Evolutionary conservation across 2,329 filamentous ascomycete species (phyloP), one percentile per base, ranked within the genome.

Genomic region (Exophiala oligosperma): DNA sequence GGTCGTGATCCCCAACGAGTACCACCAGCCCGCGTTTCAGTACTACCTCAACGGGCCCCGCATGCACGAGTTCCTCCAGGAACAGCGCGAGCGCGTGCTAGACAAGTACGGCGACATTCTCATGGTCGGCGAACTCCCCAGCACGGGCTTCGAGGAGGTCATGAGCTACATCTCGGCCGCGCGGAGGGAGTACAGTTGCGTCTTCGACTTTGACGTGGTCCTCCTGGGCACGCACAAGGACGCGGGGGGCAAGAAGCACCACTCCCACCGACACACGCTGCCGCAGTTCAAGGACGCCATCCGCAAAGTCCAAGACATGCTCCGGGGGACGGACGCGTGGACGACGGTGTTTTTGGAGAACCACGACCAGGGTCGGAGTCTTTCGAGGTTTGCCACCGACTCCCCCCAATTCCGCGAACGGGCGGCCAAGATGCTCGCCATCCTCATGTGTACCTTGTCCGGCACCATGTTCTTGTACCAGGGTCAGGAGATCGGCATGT

Each of bases 201-300:
- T 90, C 37, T 90, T 90, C 72, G 84, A 88, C 65, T 90, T 90
- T 68, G 86, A 89, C 57, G 76, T 84, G 1, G 79, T 68, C 28
- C 57, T 54, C 38, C 59, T 67, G 6, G 66, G 64, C 2, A 61
- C 52, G 21, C 40, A 59, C 23, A 59, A 54, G 14, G 29, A 54
- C 1, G 40, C 14, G 6, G 65, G 62, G 2, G 61, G 47, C 11
- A 67, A 67, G 48, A 66, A 66, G 43, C 64, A 63, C 50, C 58
- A 65, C 21, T 54, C 50, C 21, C 23, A 40, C 44, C 14, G 23
- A 24, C 48, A 59, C 48, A 73, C 74, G 38, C 76, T 83, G 11
- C 75, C 76, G 6, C 76, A 80, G 52, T 71, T 86, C 38, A 84
- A 84, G 67, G 66, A 72, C 2, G 79, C 81, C 28, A 77, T 84